Percentiles rank a stretch among this genome's conserved stretches.
Conservation (phyloP, 2,329 filamentous ascomycete species). For the Clarireedia hainanense region DNA sequence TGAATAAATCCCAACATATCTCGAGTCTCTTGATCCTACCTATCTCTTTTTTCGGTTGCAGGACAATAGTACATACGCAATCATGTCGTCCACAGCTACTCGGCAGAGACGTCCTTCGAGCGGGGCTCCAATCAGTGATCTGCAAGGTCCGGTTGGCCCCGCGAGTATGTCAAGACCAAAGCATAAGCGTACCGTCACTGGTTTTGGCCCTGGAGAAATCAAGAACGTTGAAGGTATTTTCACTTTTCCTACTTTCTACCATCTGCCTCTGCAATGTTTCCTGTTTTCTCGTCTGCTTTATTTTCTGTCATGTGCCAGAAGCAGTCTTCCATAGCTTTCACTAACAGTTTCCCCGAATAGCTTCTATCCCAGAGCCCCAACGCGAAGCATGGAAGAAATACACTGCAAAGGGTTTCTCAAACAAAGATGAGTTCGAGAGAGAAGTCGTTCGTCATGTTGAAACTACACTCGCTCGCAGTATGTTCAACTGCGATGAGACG, state of each 20-base stretch:
- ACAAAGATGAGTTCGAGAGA: constrained; percentile 75
- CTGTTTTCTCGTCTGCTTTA: not conserved
- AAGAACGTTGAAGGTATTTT: constrained; percentile 77
- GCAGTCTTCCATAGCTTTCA: not conserved
- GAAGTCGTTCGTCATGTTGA: constrained; percentile 93
- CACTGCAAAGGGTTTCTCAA: constrained; percentile 60
- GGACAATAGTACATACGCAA: not conserved
- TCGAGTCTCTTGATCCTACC: not conserved
- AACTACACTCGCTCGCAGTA: constrained; percentile 86
- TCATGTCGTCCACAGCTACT: not conserved
- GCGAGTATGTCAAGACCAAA: constrained; percentile 76
- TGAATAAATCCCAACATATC: too few species aligned
- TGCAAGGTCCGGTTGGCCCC: constrained; percentile 79
- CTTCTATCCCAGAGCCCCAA: constrained; percentile 79
- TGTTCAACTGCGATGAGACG: constrained; percentile 96
- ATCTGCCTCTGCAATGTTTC: too few species aligned
- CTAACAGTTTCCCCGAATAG: constrained; percentile 30
- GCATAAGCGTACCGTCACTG: constrained; percentile 94
- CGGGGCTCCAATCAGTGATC: constrained; percentile 75
- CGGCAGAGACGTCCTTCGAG: constrained; percentile 75
- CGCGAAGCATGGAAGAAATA: constrained; percentile 68
- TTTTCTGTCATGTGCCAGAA: not conserved
- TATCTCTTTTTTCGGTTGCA: not conserved
- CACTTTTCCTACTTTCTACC: not conserved
- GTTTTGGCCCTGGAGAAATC: constrained; percentile 84